phyloP scores from a whole-genome alignment of 2,329 filamentous ascomycete species.

The Aureobasidium sp. region DNA sequence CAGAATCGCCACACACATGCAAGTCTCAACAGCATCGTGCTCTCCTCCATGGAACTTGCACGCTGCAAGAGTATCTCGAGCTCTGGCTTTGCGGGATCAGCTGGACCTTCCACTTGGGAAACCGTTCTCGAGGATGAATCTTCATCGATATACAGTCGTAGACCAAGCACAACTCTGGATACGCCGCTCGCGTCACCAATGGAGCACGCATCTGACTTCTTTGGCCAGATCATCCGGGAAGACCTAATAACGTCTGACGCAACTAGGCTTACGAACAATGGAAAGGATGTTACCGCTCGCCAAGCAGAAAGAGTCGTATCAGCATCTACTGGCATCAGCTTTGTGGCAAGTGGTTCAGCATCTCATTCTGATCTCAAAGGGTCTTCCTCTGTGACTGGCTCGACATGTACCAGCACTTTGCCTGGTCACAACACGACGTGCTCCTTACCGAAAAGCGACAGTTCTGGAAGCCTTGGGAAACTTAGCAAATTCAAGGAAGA shows the following conservation, averaged over 20 bases:
- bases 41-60: constrained; percentile 9
- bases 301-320: background rate
- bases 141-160: constrained; percentile 34
- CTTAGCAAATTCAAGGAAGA: constrained; percentile 14
- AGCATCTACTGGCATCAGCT: background rate
- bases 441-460: constrained; percentile 19
- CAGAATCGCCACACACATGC: background rate
- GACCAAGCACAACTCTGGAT: constrained; percentile 1
- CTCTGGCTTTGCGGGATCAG: constrained; percentile 27
- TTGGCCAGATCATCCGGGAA: background rate
- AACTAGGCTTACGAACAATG: background rate
- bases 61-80: constrained; percentile 15
- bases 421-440: background rate
- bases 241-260: no score
- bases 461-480: constrained; percentile 16
- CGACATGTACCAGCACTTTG: background rate
- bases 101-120: constrained; percentile 30
- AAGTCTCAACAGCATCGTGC: constrained; percentile 20
- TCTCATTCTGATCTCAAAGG: background rate
- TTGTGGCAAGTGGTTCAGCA: background rate
- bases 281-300: background rate
- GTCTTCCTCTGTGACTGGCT: background rate
- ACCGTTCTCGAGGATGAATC: constrained; percentile 23
- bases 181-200: background rate
- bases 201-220: background rate